Percentiles rank a stretch among this genome's conserved stretches.
Conservation (phyloP, 768 basidiomycete genomes). For the Hortiboletus flavorubellus region DNA sequence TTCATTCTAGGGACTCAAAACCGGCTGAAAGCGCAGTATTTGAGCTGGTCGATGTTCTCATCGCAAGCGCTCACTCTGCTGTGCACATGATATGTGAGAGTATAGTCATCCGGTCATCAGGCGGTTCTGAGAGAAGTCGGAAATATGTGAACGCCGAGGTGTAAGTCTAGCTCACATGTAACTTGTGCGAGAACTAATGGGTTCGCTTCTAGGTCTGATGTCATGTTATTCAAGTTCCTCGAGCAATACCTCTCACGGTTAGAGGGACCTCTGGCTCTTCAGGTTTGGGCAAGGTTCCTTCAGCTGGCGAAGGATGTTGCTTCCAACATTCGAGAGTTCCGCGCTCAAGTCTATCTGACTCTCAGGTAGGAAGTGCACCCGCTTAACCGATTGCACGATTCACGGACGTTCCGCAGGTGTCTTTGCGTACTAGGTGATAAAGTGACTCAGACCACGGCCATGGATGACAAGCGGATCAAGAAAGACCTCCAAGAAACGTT, state of each 20-base stretch:
- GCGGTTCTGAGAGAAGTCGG: slow-evolving; percentile 54
- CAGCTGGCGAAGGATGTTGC: slow-evolving; percentile 76
- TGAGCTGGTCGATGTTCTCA: slow-evolving; percentile 78
- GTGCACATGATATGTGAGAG: slow-evolving; percentile 90
- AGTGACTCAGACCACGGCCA: slow-evolving; percentile 81
- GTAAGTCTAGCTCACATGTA: slow-evolving; percentile 39
- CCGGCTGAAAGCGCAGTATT: slow-evolving; percentile 56
- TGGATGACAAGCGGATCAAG: slow-evolving; percentile 84
- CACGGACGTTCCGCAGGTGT: slow-evolving; percentile 46
- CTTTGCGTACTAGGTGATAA: slow-evolving; percentile 78
- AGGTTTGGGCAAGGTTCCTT: slow-evolving; percentile 84
- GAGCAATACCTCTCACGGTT: slow-evolving; percentile 80
- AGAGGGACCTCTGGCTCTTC: slow-evolving; percentile 88
- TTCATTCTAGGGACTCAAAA: slow-evolving; percentile 41
- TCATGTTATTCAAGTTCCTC: slow-evolving; percentile 76
- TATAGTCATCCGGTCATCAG: slow-evolving; percentile 57
- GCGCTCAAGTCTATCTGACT: slow-evolving; percentile 64
- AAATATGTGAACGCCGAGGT: slow-evolving; percentile 64
- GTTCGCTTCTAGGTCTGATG: slow-evolving; percentile 57
- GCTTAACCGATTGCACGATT: slow-evolving; percentile 5
- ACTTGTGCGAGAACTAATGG: neutral
- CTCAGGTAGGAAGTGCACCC: slow-evolving; percentile 54
- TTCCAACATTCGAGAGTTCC: slow-evolving; percentile 63
- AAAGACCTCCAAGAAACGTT: slow-evolving; percentile 94
- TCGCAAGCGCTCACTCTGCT: slow-evolving; percentile 79